A percentile compares a stretch with the other conserved stretches of the same genome.
Evolutionary conservation across 805 yeast genomes (phyloP).

Genomic region (Kuraishia capsulata): DNA sequence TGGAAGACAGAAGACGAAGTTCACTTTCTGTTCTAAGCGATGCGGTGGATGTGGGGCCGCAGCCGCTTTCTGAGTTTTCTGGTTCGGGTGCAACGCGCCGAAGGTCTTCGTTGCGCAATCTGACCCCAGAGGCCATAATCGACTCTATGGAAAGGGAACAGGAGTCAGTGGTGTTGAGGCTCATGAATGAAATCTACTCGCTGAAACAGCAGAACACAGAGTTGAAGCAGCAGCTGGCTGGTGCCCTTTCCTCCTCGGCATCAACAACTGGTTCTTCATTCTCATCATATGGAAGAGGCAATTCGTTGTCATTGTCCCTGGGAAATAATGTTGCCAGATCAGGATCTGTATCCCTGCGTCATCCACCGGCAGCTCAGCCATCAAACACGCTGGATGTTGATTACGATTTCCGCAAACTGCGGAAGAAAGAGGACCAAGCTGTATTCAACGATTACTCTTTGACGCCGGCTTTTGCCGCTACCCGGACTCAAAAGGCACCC

Average conservation of each 20-base stretch:
- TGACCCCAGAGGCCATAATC: slow-evolving; percentile 38
- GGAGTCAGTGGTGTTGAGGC: slow-evolving; percentile 60
- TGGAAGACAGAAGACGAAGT: not conserved
- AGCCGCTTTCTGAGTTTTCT: not conserved
- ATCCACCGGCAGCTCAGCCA: not conserved
- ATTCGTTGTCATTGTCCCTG: not conserved
- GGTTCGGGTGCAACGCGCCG: not conserved
- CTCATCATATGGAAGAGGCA: not conserved
- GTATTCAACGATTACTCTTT: not conserved
- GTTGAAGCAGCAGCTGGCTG: slow-evolving; percentile 23
- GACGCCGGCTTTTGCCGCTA: too few species aligned
- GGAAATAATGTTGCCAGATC: not conserved
- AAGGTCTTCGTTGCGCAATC: slow-evolving; percentile 2
- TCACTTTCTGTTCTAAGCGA: not conserved
- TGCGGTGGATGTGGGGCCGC: slow-evolving; percentile 1
- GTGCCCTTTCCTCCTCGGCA: slow-evolving; percentile 1
- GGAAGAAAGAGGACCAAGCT: not conserved
- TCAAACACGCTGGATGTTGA: too few species aligned
- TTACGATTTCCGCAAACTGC: not conserved
- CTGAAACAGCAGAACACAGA: slow-evolving; percentile 44
- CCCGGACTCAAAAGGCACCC: too few species aligned
- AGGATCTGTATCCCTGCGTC: not conserved
- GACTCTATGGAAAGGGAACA: slow-evolving; percentile 66
- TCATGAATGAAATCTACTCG: slow-evolving; percentile 51
- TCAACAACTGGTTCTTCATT: not conserved